Percentiles rank a stretch among this genome's conserved stretches.
These are phyloP conservation scores for Phytophthora litchii DNA, from an alignment of 352 stramenopile species.

Conservation along the genomic window DNA sequence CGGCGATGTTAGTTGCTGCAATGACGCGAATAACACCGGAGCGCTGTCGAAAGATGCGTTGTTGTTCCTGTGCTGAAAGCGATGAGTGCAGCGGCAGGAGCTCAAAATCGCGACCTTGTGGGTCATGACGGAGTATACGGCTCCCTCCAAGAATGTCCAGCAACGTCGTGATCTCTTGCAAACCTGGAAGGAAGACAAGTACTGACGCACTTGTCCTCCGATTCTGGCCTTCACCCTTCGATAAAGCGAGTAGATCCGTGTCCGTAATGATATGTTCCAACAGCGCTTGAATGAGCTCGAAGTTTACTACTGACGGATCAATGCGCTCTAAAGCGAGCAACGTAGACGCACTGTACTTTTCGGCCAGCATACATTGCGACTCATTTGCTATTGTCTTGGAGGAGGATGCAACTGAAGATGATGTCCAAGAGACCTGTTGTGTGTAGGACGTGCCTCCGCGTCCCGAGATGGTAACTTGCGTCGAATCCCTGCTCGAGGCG, in stretches of 20 bases:
- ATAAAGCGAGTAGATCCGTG: conserved; percentile 43
- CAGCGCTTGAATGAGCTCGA: conserved; percentile 92
- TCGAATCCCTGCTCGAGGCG: conserved; percentile 37
- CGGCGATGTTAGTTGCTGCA: conserved; percentile 96
- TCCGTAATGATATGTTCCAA: conserved; percentile 82
- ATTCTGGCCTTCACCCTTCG: not conserved
- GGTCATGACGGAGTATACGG: conserved; percentile 52
- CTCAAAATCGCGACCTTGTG: conserved; percentile 47
- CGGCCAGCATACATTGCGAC: conserved; percentile 30
- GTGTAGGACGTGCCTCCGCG: conserved; percentile 67
- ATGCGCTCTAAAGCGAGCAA: conserved; percentile 83
- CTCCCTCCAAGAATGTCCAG: conserved; percentile 72
- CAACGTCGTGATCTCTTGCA: conserved; percentile 93
- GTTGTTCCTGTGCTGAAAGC: conserved; percentile 93
- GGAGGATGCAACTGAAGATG: conserved; percentile 33
- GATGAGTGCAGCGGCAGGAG: conserved; percentile 94
- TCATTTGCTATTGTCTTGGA: conserved; percentile 24
- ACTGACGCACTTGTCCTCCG: conserved; percentile 78
- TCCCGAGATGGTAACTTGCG: conserved; percentile 66
- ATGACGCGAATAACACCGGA: conserved; percentile 91
- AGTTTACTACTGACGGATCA: conserved; percentile 94
- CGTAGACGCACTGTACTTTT: conserved; percentile 88
- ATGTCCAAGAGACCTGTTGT: conserved; percentile 66
- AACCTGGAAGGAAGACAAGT: conserved; percentile 95
- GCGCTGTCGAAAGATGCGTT: conserved; percentile 89